Conservation (phyloP, 257 asterid genomes). For the Plectranthus barbatus region DNA sequence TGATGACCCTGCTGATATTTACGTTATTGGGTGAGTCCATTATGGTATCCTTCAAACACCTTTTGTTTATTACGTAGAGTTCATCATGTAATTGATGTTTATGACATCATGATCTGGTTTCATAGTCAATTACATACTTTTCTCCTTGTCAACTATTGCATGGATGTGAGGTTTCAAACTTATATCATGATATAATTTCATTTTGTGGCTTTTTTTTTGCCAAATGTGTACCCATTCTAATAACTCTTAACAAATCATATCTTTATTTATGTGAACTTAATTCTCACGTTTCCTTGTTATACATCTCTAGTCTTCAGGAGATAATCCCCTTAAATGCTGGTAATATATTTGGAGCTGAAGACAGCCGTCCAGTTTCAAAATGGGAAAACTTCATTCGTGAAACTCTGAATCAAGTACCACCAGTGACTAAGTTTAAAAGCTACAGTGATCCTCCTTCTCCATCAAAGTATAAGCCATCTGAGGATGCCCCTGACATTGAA, state of each 20-base stretch:
- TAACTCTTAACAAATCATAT: neutral
- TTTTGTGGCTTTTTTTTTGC: too few relatives aligned
- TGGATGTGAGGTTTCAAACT: neutral
- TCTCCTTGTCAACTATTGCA: neutral
- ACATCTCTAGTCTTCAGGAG: conserved; percentile 71
- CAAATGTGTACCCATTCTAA: neutral
- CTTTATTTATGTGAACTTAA: neutral
- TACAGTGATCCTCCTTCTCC: conserved; percentile 90
- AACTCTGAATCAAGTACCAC: conserved; percentile 55
- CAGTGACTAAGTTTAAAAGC: conserved; percentile 56
- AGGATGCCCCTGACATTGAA: conserved; percentile 61
- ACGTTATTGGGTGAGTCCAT: conserved; percentile 72
- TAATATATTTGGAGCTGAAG: conserved; percentile 90
- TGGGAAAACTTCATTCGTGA: conserved; percentile 87
- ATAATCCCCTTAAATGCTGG: conserved; percentile 87
- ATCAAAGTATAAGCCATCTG: conserved; percentile 70
- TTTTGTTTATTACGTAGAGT: neutral
- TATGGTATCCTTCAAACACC: neutral
- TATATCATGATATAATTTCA: neutral
- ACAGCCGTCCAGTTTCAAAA: conserved; percentile 63
- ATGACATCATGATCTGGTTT: neutral
- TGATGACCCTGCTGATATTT: conserved; percentile 83
- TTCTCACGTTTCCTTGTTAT: conserved; percentile 4
- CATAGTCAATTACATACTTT: neutral
- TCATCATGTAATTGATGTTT: neutral